A percentile compares a stretch with the other conserved stretches of the same genome.
Evolutionary conservation across 2,329 filamentous ascomycete species (phyloP).

Genomic region (Xylaria sp.): DNA sequence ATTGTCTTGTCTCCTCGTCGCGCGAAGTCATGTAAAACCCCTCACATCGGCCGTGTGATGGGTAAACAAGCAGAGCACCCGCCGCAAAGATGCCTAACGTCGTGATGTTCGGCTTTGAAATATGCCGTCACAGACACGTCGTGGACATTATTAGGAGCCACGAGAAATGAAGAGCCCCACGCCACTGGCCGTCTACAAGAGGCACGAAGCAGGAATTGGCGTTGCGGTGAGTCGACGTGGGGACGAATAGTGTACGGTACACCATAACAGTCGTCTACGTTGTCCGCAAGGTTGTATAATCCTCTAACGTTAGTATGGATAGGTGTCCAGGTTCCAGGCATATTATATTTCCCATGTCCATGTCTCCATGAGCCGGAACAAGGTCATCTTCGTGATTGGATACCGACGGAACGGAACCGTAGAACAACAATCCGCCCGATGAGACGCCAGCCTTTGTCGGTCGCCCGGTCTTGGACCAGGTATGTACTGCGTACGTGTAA

Average conservation of each 20-base stretch:
- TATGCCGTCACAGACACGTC: constrained; percentile 21
- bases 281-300: no score
- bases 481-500: constrained; percentile 3
- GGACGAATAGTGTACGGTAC: neutral
- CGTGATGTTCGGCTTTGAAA: neutral
- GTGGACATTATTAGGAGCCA: constrained; percentile 22
- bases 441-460: neutral
- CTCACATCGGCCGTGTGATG: constrained; percentile 1
- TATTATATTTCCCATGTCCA: neutral
- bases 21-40: neutral
- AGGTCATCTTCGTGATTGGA: constrained; percentile 35
- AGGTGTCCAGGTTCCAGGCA: no score
- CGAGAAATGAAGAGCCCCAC: constrained; percentile 12
- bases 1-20: neutral
- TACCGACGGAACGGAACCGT: constrained; percentile 36
- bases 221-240: constrained; percentile 11
- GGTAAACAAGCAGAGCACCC: neutral
- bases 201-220: neutral
- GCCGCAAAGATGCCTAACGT: neutral
- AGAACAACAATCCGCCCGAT: constrained; percentile 1
- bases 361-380: neutral
- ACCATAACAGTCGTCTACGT: no score
- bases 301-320: no score
- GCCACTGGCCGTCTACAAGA: constrained; percentile 1
- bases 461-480: neutral